Evolutionary conservation across 2,329 filamentous ascomycete genomes (phyloP).

Genomic region (Talaromyces islandicus): DNA sequence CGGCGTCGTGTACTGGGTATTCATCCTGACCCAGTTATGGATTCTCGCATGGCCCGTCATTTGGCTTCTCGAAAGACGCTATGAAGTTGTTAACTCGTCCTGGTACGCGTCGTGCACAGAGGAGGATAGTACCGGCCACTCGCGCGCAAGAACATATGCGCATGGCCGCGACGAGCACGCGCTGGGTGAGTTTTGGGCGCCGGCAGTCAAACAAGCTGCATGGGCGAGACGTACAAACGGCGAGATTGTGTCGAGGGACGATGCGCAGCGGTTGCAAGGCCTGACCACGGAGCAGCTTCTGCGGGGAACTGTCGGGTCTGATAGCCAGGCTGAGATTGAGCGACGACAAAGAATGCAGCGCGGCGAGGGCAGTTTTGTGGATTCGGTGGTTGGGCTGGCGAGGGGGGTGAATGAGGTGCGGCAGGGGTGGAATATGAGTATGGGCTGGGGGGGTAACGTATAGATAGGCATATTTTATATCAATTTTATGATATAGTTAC

Average conservation of each 20-base stretch:
- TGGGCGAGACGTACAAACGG: constrained; percentile 20
- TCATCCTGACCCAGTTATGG: constrained; percentile 34
- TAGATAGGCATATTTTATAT: constrained; percentile 1
- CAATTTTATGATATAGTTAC: no score
- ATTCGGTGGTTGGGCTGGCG: constrained; percentile 20
- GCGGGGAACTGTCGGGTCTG: neutral
- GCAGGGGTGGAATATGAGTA: constrained; percentile 18
- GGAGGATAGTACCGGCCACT: constrained; percentile 6
- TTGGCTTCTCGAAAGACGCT: constrained; percentile 30
- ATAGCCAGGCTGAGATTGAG: constrained; percentile 17
- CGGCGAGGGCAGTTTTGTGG: constrained; percentile 20
- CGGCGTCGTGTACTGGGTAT: constrained; percentile 26
- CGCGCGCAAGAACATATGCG: constrained; percentile 18
- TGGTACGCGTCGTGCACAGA: constrained; percentile 22
- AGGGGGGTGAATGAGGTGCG: constrained; percentile 19
- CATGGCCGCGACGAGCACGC: constrained; percentile 20
- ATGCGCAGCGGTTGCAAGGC: constrained; percentile 10
- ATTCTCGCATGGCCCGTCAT: constrained; percentile 35
- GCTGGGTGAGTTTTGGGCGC: constrained; percentile 26
- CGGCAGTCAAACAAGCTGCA: constrained; percentile 31
- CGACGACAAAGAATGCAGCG: constrained; percentile 17
- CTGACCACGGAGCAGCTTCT: constrained; percentile 7
- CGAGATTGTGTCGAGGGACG: constrained; percentile 15
- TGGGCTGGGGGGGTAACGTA: constrained; percentile 20
- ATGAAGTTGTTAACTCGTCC: constrained; percentile 25